phyloP scores from a whole-genome alignment of 768 basidiomycete species.

The Tulasnella sp. region DNA sequence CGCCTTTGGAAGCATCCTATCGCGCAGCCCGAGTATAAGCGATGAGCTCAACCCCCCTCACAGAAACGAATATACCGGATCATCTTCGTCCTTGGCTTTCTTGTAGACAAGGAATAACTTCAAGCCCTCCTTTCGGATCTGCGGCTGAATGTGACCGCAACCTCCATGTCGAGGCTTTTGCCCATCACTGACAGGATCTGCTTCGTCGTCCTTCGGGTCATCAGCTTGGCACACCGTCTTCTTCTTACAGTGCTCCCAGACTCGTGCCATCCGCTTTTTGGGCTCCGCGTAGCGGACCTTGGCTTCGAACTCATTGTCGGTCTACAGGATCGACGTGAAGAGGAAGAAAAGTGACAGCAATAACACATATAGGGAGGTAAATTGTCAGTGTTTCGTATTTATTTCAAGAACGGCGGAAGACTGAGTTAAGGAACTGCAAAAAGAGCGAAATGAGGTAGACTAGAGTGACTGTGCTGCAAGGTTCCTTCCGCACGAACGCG shows the following conservation, averaged over 20 bases:
- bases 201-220: constrained; percentile 58
- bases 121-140: constrained; percentile 84
- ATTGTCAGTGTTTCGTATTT: constrained; percentile 3
- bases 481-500: neutral
- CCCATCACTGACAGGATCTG: constrained; percentile 40
- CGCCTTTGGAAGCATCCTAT: constrained; percentile 66
- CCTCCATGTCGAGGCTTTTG: constrained; percentile 87
- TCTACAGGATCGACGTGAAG: constrained; percentile 39
- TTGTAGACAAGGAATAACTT: constrained; percentile 94
- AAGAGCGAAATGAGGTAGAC: neutral
- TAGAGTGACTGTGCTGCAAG: constrained; percentile 3
- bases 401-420: neutral
- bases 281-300: constrained; percentile 80
- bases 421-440: neutral
- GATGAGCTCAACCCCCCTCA: neutral
- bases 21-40: neutral
- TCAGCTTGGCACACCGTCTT: constrained; percentile 85
- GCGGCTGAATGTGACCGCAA: constrained; percentile 86
- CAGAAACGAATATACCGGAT: constrained; percentile 45
- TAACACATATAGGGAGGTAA: constrained; percentile 11
- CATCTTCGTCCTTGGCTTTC: constrained; percentile 87
- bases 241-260: constrained; percentile 78
- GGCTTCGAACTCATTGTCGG: constrained; percentile 72
- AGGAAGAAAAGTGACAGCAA: constrained; percentile 21
- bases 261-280: constrained; percentile 75